Evolutionary conservation across 352 stramenopile species (phyloP).

Genomic region (Pythium aquatile): DNA sequence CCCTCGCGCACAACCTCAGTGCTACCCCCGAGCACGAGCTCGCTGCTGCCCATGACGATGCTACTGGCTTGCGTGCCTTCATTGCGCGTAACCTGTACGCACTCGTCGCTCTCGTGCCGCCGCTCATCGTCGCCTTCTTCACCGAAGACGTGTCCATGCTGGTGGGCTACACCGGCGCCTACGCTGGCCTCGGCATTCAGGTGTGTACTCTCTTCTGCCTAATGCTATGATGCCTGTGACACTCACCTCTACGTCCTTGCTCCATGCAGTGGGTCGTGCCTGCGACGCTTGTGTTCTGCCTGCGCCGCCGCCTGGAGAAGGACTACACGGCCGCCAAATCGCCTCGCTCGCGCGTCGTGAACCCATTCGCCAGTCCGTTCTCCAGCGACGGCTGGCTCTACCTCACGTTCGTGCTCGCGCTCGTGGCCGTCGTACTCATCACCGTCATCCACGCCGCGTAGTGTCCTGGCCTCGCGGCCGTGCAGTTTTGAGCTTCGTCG

Average conservation of each 20-base stretch:
- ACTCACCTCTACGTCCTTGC: slow-evolving; percentile 9
- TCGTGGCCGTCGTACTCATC: slow-evolving; percentile 64
- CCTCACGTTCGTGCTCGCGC: slow-evolving; percentile 58
- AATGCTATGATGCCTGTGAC: not conserved
- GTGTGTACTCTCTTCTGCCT: slow-evolving; percentile 28
- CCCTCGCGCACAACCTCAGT: slow-evolving; percentile 54
- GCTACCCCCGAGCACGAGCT: slow-evolving; percentile 21
- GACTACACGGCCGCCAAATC: slow-evolving; percentile 23
- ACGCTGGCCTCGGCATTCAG: slow-evolving; percentile 84
- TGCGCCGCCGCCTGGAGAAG: slow-evolving; percentile 52
- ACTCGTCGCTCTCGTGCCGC: slow-evolving; percentile 69
- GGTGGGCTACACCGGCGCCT: slow-evolving; percentile 82
- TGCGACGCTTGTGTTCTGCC: slow-evolving; percentile 68
- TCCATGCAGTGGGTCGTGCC: slow-evolving; percentile 76
- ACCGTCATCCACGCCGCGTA: slow-evolving; percentile 63
- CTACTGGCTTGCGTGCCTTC: slow-evolving; percentile 36
- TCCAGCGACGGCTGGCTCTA: slow-evolving; percentile 63
- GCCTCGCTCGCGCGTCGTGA: slow-evolving; percentile 28
- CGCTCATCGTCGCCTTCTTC: slow-evolving; percentile 81
- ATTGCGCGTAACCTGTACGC: slow-evolving; percentile 63
- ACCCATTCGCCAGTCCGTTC: slow-evolving; percentile 81
- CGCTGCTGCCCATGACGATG: slow-evolving; percentile 16
- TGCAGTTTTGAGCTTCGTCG: not conserved
- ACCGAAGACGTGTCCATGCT: slow-evolving; percentile 89
- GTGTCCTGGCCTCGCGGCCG: slow-evolving; percentile 10